Evolutionary conservation across 2,329 filamentous ascomycete genomes (phyloP).

Genomic region (Neofusicoccum ribis): DNA sequence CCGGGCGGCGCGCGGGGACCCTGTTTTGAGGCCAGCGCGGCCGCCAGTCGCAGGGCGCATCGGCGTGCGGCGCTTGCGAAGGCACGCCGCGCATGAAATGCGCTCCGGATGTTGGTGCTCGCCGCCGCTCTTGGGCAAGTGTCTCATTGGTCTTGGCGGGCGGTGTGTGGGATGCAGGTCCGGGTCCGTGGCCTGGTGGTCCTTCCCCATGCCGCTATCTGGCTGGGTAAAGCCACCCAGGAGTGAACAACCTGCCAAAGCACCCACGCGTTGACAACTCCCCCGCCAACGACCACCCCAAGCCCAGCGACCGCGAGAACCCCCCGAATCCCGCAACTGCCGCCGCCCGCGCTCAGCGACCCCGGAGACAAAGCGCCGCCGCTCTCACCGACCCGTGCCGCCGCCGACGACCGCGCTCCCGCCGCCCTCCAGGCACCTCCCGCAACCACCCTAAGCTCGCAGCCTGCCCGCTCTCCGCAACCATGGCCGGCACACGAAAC

Average conservation of each 20-base stretch:
- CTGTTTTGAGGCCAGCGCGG: not conserved
- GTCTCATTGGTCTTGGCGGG: slow-evolving; percentile 11
- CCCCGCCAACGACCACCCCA: not conserved
- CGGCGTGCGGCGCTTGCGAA: not conserved
- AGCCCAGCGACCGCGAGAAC: not conserved
- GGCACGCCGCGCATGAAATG: not conserved
- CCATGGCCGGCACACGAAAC: slow-evolving; percentile 95
- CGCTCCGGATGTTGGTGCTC: not conserved
- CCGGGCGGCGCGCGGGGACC: not conserved
- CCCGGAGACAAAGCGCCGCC: slow-evolving; percentile 6
- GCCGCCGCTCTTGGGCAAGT: slow-evolving; percentile 10
- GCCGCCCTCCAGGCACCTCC: slow-evolving; percentile 22
- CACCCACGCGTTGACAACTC: not conserved
- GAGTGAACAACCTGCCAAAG: slow-evolving; percentile 16
- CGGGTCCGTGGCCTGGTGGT: slow-evolving; percentile 6
- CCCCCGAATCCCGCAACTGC: not conserved
- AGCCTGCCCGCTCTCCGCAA: slow-evolving; percentile 22
- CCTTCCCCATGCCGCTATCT: slow-evolving; percentile 19
- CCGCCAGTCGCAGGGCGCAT: not conserved
- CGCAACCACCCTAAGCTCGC: slow-evolving; percentile 17
- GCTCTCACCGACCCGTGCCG: slow-evolving; percentile 23
- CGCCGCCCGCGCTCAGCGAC: not conserved
- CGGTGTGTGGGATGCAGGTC: slow-evolving; percentile 16
- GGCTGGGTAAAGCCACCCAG: slow-evolving; percentile 19
- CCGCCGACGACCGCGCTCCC: slow-evolving; percentile 24